Evolutionary conservation across 2,329 filamentous ascomycete genomes (phyloP).

Genomic region (Cytospora mali): DNA sequence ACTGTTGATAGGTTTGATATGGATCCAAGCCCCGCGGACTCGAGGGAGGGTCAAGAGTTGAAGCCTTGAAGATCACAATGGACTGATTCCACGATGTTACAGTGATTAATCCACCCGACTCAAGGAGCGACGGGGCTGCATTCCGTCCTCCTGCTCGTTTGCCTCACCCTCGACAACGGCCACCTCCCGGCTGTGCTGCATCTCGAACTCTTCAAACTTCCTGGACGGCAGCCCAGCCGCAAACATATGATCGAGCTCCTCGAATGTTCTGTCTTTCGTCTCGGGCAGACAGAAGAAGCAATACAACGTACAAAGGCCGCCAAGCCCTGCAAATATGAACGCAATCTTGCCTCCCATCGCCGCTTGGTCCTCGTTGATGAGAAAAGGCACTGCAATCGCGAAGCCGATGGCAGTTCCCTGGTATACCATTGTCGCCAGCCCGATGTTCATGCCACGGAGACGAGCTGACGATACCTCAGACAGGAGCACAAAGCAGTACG

Average conservation of each 20-base stretch:
- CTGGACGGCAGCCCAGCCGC: not conserved
- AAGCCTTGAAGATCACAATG: not conserved
- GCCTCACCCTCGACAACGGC: not conserved
- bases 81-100: not conserved
- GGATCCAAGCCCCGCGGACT: too few relatives aligned
- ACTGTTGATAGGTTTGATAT: too few relatives aligned
- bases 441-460: slow-evolving; percentile 29
- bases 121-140: not conserved
- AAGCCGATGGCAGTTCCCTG: slow-evolving; percentile 36
- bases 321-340: slow-evolving; percentile 37
- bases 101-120: not conserved
- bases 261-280: slow-evolving; percentile 25
- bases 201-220: slow-evolving; percentile 18
- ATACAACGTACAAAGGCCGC: slow-evolving; percentile 33
- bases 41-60: too few relatives aligned
- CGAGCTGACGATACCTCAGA: slow-evolving; percentile 29
- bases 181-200: not conserved
- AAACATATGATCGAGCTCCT: slow-evolving; percentile 26
- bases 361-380: slow-evolving; percentile 39
- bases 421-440: slow-evolving; percentile 32
- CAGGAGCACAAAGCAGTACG: slow-evolving; percentile 28
- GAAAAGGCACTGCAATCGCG: slow-evolving; percentile 39
- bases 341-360: slow-evolving; percentile 39
- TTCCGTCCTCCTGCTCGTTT: not conserved
- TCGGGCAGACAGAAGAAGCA: slow-evolving; percentile 31